These are phyloP conservation scores for Glonium stellatum DNA, from an alignment of 495 filamentous ascomycete genomes.

Conservation along the genomic window DNA sequence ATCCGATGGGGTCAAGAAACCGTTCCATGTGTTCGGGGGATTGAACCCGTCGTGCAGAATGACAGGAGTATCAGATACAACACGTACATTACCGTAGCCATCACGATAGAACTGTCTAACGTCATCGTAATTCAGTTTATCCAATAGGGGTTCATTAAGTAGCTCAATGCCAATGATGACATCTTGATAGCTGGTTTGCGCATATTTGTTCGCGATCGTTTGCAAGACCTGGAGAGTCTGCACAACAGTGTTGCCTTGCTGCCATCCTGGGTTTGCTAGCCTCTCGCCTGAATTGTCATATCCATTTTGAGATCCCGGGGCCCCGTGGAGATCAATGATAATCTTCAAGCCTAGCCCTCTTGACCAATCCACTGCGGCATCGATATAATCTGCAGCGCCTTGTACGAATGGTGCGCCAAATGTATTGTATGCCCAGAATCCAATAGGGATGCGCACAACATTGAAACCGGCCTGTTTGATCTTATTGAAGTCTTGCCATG, in stretches of 20 bases:
- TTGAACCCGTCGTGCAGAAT: conserved; percentile 65
- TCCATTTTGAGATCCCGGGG: conserved; percentile 37
- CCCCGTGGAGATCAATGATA: conserved; percentile 47
- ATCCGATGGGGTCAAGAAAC: conserved; percentile 38
- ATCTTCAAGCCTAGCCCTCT: conserved; percentile 40
- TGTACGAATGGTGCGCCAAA: conserved; percentile 41
- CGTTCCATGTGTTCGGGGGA: conserved; percentile 37
- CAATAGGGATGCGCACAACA: conserved; percentile 44
- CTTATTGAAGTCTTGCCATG: conserved; percentile 37
- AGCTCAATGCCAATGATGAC: conserved; percentile 65
- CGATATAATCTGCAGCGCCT: conserved; percentile 43
- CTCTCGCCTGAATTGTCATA: conserved; percentile 39
- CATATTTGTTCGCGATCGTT: conserved; percentile 55
- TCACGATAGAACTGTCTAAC: conserved; percentile 61
- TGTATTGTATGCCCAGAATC: conserved; percentile 46
- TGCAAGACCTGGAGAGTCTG: conserved; percentile 53
- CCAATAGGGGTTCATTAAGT: conserved; percentile 59
- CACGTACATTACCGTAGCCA: conserved; percentile 49
- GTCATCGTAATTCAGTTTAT: conserved; percentile 43
- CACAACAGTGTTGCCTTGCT: conserved; percentile 48
- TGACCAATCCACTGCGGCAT: conserved; percentile 43
- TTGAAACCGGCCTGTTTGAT: conserved; percentile 44
- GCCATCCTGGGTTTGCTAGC: conserved; percentile 43
- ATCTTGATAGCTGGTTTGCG: conserved; percentile 45
- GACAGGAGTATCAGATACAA: conserved; percentile 45